Base-by-base conservation (phyloP, 2,329 filamentous ascomycete species). In the Corniculantispora saksenae region DNA sequence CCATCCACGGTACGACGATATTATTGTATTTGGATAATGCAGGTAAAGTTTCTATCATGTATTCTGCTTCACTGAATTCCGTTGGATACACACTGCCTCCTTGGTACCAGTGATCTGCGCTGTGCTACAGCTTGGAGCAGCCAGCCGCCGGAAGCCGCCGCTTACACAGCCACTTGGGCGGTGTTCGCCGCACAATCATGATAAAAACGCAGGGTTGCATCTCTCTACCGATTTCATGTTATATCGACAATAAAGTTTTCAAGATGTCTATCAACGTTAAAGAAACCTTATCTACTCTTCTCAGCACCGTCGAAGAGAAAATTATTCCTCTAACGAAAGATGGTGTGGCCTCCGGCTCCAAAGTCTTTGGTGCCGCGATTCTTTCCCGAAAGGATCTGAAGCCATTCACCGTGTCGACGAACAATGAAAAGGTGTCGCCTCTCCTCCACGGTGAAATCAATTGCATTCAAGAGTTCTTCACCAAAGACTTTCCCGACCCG, bases 391-490 rank as follows among this genome's bases (percentile, higher is more conserved):
- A 73, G 2, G 72, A 70, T 19, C 79, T 86, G 7, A 53, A 68
- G 0, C 77, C 81, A 2, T 72, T 83, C 17, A 84, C 82, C 0
- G 80, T 84, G 7, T 79, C 84, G 12, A 86, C 83, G 54, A 87
- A 87, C 76, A 82, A 86, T 72, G 84, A 87, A 72, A 78, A 78
- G 13, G 72, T 72, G 1, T 86, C 84, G 5, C 85, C 85, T 2
- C 78, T 87, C 4, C 78, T 87, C 10, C 85, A 87, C 72, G 85
- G 84, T 66, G 85, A 87, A 69, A 85, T 87, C 73, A 84, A 86
- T 73, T 87, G 84, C 77, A 86, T 87, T 73, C 84, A 86, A 69
- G 74, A 81, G 38, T 87, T 87, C 76, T 87, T 85, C 74, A 78
- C 78, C 0, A 71, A 71, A 1, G 70, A 70, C 23, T 75, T 75